Evolutionary conservation across 768 basidiomycete genomes (phyloP), one percentile per base, ranked within the genome.

Genomic region (Lentinus brumalis): DNA sequence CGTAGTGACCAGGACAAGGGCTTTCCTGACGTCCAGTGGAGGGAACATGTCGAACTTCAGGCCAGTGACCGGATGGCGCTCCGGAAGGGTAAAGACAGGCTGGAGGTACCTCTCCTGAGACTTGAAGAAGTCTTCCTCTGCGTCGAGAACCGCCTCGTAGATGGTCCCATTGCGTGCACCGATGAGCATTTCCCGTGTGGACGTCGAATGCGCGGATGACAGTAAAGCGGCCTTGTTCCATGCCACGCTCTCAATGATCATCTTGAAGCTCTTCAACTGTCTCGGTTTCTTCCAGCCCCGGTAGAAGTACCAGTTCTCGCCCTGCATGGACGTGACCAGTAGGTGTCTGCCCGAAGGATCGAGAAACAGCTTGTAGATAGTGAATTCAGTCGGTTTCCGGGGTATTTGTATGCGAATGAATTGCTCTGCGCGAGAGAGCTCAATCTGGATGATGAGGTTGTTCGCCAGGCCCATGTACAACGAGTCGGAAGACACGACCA

Each of bases 301-400:
- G 69, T 86, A 94, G 4, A 95, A 77, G 71, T 98, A 98, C 87
- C 92, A 98, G 62, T 93, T 96, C 71, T 99, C 96, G 53, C 94
- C 94, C 68, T 93, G 86, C 12, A 78, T 79, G 9, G 94, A 95
- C 0, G 93, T 92, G 55, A 96, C 81, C 44, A 98, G 75, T 52
- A 96, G 83, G 76, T 98, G 97, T 38, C 91, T 82, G 4, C 96
- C 96, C 0, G 94, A 91, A 14, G 96, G 96, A 73, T 98, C 96
- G 71, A 92, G 84, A 76, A 95, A 98, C 54, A 98, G 75, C 70
- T 89, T 89, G 78, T 89, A 77, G 50, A 98, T 86, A 8, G 82
- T 79, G 79, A 92, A 83, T 61, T 94, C 91, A n/a, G 80, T 76
- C 1, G 84, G 81, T 72, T 91, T 92, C 60, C 86, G 82, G 4